Conservation (phyloP, 2,329 filamentous ascomycete genomes). For the Massarina eburnea region DNA sequence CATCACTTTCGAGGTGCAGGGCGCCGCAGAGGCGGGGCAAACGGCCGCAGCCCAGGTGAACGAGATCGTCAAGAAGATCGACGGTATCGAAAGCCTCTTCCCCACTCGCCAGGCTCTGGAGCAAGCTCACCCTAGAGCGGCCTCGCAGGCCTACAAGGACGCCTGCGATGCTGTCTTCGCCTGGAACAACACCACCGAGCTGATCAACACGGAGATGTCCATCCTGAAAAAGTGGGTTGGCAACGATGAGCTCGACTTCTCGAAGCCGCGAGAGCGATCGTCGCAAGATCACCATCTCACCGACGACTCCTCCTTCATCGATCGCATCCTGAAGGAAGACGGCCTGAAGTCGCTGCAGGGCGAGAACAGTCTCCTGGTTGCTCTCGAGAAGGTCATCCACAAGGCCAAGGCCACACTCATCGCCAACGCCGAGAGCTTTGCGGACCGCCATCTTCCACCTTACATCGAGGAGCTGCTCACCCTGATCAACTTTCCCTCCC, state of each 20-base stretch:
- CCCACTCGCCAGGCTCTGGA: constrained; percentile 77
- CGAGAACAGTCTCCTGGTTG: constrained; percentile 77
- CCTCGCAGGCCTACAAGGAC: constrained; percentile 74
- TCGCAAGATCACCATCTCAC: constrained; percentile 71
- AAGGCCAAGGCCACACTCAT: constrained; percentile 95
- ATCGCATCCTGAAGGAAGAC: constrained; percentile 93
- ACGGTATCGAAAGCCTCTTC: constrained; percentile 83
- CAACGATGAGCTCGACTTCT: constrained; percentile 92
- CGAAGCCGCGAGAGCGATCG: constrained; percentile 69
- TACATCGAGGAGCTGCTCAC: constrained; percentile 97
- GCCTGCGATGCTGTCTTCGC: constrained; percentile 87
- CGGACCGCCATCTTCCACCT: constrained; percentile 85
- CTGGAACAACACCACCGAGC: constrained; percentile 95
- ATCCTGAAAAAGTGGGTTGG: constrained; percentile 96
- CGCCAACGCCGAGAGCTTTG: constrained; percentile 79
- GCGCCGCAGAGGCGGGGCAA: constrained; percentile 88
- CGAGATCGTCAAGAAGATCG: constrained; percentile 86
- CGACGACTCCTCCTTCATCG: constrained; percentile 91
- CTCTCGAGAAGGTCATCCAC: constrained; percentile 81
- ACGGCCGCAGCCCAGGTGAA: constrained; percentile 84
- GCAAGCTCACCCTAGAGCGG: constrained; percentile 72
- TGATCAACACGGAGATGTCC: constrained; percentile 91
- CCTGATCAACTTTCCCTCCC: constrained; percentile 94
- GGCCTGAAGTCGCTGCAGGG: constrained; percentile 89
- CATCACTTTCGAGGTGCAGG: constrained; percentile 90